A percentile compares a stretch with the other conserved stretches of the same genome.
Evolutionary conservation across 139 green algal species (phyloP).

Genomic region (Asterochloris erici): DNA sequence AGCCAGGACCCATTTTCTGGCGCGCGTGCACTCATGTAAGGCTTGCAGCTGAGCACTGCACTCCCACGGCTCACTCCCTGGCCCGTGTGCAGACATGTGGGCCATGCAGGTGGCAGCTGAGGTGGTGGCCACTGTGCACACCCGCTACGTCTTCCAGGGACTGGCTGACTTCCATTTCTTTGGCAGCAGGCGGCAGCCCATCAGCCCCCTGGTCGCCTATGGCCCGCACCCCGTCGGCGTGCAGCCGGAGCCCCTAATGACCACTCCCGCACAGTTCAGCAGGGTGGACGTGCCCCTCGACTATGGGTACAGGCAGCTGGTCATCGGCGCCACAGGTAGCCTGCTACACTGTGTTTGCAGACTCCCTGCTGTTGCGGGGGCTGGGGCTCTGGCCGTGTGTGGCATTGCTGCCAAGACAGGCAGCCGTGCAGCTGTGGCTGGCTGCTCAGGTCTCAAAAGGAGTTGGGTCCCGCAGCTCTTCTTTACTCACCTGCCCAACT

Average conservation of each 20-base stretch:
- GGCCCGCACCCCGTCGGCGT: not conserved
- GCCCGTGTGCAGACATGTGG: not conserved
- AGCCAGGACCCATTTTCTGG: no score
- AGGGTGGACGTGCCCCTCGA: constrained; percentile 14
- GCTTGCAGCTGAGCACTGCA: not conserved
- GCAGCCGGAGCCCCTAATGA: not conserved
- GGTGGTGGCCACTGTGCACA: constrained; percentile 4
- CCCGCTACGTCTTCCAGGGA: constrained; percentile 16
- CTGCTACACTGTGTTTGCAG: no score
- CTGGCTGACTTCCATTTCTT: constrained; percentile 24
- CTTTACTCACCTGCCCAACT: not conserved
- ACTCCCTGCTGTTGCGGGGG: no score
- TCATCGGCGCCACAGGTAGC: no score
- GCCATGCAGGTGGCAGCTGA: not conserved
- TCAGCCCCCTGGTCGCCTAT: not conserved
- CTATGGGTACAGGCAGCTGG: constrained; percentile 18
- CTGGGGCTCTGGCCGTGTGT: no score
- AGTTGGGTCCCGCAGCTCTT: not conserved
- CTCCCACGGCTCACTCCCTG: not conserved
- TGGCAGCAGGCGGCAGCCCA: not conserved
- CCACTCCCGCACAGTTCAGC: constrained; percentile 12
- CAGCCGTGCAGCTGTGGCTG: not conserved
- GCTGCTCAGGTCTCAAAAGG: not conserved
- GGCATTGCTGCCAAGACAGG: no score
- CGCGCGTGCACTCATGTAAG: not conserved